Percentiles rank a stretch among this genome's conserved stretches.
These are phyloP conservation scores for Suillus subluteus DNA, from an alignment of 768 basidiomycete species.

Conservation along the genomic window DNA sequence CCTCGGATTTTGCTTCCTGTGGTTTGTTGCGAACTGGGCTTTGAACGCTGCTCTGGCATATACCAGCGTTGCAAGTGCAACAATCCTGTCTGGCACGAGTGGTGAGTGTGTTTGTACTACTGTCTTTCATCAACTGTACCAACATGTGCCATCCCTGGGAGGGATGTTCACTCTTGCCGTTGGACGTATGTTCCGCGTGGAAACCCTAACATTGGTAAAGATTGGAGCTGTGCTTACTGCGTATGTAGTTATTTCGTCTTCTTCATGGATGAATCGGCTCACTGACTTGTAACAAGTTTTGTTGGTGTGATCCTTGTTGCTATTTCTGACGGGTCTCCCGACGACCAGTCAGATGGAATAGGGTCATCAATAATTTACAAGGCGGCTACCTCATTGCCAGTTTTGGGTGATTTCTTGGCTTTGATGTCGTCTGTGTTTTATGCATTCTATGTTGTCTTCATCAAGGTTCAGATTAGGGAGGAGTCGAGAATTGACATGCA, in stretches of 20 bases:
- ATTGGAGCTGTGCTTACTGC: conserved; percentile 77
- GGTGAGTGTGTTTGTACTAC: conserved; percentile 50
- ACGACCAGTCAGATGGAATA: conserved; percentile 10
- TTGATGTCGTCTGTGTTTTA: conserved; percentile 88
- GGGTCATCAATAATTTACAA: conserved; percentile 16
- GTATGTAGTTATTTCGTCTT: conserved; percentile 43
- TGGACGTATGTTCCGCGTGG: conserved; percentile 82
- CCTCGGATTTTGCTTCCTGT: conserved; percentile 79
- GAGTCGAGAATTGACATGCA: conserved; percentile 92
- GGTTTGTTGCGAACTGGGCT: conserved; percentile 95
- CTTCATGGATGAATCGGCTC: not conserved
- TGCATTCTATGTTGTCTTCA: conserved; percentile 83
- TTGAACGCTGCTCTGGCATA: conserved; percentile 82
- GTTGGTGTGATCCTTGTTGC: conserved; percentile 88
- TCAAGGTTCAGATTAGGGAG: conserved; percentile 83
- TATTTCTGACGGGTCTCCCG: conserved; percentile 68
- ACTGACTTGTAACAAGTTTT: conserved; percentile 52
- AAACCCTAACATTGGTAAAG: conserved; percentile 73
- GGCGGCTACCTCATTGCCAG: conserved; percentile 31
- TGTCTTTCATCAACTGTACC: not conserved
- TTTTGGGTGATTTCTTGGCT: conserved; percentile 80
- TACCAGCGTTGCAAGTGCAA: conserved; percentile 94
- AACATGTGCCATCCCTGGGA: conserved; percentile 32
- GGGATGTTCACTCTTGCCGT: conserved; percentile 93
- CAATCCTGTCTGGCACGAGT: conserved; percentile 86